Evolutionary conservation across 129 eudicot species (phyloP), one percentile per base, ranked within the genome.

Genomic region (Centrapalus pauciflorus): DNA sequence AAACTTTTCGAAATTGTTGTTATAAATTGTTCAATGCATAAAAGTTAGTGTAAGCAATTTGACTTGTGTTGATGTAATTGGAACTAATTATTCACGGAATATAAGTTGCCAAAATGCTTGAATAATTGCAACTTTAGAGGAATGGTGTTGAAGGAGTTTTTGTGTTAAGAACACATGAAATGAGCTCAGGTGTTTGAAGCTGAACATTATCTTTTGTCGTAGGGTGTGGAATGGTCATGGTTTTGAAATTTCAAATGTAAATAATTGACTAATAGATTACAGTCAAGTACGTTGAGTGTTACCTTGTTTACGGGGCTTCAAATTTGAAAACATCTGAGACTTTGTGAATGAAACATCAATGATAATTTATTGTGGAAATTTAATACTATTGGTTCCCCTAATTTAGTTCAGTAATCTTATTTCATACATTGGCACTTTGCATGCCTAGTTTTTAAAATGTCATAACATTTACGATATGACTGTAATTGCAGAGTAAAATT

Each of bases 81-180:
- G 49, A 26, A 26, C 45, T 34, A 13, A 7, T 5, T 19, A 23
- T 34, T 10, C 7, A 13, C 17, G 27, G 9, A 14, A 20, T 7
- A 46, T 67, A 50, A 62, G 64, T 64, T 45, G 63, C 38, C 25
- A 37, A 30, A 34, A 5, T 61, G 48, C 35, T 20, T 43, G 5
- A 54, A 73, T 38, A 45, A 40, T 54, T 54, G 72, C 40, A 64
- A 37, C 49, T 73, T 64, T 54, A 40, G 62, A 14, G 62, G 38
- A 17, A 4, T 4, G 10, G 46, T 29, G 20, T 29, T 35, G 34
- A 63, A 62, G 71, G 57, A 40, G n/a, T 30, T 3, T 50, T 24
- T 11, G 0, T 50, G 0, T 65, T 9, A 29, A 34, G 13, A 64
- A 14, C 6, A 34, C 1, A 66, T 66, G 72, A 66, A 35, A 50